Percentiles rank a stretch among this genome's conserved stretches.
Conservation (phyloP, 2,329 filamentous ascomycete genomes). For the Lachnellula arida region DNA sequence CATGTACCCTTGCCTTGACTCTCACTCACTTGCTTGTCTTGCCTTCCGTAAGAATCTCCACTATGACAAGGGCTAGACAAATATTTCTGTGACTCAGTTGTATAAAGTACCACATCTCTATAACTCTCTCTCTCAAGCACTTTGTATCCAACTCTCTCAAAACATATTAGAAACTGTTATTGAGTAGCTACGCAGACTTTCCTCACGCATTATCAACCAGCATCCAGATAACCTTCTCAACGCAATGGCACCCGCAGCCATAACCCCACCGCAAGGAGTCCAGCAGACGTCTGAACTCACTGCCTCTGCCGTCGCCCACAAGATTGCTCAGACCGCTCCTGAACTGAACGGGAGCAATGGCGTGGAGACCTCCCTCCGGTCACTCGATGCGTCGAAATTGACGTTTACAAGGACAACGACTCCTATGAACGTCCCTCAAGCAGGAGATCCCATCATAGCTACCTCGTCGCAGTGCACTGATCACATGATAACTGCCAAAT, state of each 20-base stretch:
- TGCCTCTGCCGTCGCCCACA: slow-evolving; percentile 47
- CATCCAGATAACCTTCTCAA: not conserved
- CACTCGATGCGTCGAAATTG: slow-evolving; percentile 57
- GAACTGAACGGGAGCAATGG: slow-evolving; percentile 42
- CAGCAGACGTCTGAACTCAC: slow-evolving; percentile 49
- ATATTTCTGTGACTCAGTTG: not conserved
- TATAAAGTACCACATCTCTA: not conserved
- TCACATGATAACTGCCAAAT: slow-evolving; percentile 78
- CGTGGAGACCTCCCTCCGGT: slow-evolving; percentile 52
- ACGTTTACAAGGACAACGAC: slow-evolving; percentile 47
- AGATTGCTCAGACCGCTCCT: slow-evolving; percentile 39
- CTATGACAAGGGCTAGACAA: not conserved
- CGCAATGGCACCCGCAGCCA: slow-evolving; percentile 45
- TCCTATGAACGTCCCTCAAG: slow-evolving; percentile 48
- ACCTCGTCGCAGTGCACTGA: slow-evolving; percentile 51
- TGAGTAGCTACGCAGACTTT: not conserved
- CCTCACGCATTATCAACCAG: not conserved
- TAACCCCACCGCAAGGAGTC: slow-evolving; percentile 34
- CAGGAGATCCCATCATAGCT: slow-evolving; percentile 36
- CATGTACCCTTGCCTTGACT: not conserved
- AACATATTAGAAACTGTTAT: not conserved
- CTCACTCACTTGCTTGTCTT: not conserved
- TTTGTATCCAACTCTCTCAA: not conserved
- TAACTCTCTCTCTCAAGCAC: not conserved
- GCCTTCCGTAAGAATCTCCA: not conserved